phyloP scores from a whole-genome alignment of 306 rosid genomes.

The Ormosia semicastrata region DNA sequence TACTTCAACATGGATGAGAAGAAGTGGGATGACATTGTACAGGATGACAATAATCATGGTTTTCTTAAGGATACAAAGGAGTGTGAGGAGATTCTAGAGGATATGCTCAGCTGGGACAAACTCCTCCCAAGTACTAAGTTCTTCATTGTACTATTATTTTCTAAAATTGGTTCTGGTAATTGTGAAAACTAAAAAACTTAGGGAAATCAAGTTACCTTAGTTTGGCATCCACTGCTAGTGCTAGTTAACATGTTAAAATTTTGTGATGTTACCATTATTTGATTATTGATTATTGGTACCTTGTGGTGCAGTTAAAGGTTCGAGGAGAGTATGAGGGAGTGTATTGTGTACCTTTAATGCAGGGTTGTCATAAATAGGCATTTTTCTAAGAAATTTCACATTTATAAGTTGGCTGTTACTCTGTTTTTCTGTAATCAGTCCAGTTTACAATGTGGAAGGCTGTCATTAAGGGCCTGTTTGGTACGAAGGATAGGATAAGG shows the following conservation, averaged over 20 bases:
- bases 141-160: not conserved
- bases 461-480: no score
- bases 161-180: not conserved
- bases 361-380: not conserved
- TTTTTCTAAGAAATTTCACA: not conserved
- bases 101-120: constrained; percentile 62
- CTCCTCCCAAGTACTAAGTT: constrained; percentile 52
- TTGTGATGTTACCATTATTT: not conserved
- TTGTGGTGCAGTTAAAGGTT: not conserved
- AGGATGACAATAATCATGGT: constrained; percentile 51
- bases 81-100: constrained; percentile 56
- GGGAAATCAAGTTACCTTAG: not conserved
- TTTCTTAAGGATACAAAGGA: constrained; percentile 42
- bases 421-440: not conserved
- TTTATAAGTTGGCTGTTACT: no score
- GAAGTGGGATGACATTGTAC: constrained; percentile 48
- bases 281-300: not conserved
- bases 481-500: no score
- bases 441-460: not conserved
- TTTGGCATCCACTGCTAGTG: constrained; percentile 4
- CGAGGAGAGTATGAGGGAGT: not conserved
- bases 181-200: not conserved
- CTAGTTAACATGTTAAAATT: not conserved
- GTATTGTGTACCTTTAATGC: not conserved
- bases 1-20: constrained; percentile 57